A percentile compares a stretch with the other conserved stretches of the same genome.
These are phyloP conservation scores for Phytophthora pisi DNA, from an alignment of 352 stramenopile species.

Conservation along the genomic window DNA sequence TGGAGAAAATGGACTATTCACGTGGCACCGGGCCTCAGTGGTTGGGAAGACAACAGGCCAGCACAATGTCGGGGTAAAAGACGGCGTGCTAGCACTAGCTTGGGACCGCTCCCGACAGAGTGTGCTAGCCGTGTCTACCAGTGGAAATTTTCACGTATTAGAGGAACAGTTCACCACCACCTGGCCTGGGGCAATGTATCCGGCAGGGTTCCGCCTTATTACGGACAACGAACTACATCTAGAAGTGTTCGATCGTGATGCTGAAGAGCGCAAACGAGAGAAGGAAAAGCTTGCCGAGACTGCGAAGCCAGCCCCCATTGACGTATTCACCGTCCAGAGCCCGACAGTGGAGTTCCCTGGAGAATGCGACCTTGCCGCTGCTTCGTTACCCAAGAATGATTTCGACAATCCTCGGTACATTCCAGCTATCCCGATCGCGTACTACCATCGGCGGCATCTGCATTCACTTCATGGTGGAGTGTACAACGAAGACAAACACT, in stretches of 20 bases:
- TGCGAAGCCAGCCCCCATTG: conserved; percentile 28
- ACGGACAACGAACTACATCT: conserved; percentile 82
- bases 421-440: conserved; percentile 63
- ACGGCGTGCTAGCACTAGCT: conserved; percentile 63
- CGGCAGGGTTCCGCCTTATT: conserved; percentile 75
- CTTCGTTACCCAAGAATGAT: conserved; percentile 18
- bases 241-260: conserved; percentile 40
- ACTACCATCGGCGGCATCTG: conserved; percentile 58
- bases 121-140: conserved; percentile 70
- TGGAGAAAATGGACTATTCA: conserved; percentile 82
- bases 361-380: conserved; percentile 6
- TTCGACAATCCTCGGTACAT: conserved; percentile 44
- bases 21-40: conserved; percentile 60
- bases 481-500: conserved; percentile 75
- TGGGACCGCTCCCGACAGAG: conserved; percentile 65
- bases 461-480: conserved; percentile 42
- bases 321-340: conserved; percentile 49
- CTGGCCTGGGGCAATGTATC: conserved; percentile 88
- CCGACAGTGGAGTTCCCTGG: conserved; percentile 25
- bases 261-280: conserved; percentile 38
- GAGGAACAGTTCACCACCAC: conserved; percentile 78
- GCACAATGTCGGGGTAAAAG: conserved; percentile 79
- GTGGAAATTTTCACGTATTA: conserved; percentile 67
- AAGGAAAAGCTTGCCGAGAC: conserved; percentile 35
- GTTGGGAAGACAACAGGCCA: conserved; percentile 48